These are phyloP conservation scores for Penicillium maclennaniae DNA, from an alignment of 495 filamentous ascomycete species.

Conservation along the genomic window DNA sequence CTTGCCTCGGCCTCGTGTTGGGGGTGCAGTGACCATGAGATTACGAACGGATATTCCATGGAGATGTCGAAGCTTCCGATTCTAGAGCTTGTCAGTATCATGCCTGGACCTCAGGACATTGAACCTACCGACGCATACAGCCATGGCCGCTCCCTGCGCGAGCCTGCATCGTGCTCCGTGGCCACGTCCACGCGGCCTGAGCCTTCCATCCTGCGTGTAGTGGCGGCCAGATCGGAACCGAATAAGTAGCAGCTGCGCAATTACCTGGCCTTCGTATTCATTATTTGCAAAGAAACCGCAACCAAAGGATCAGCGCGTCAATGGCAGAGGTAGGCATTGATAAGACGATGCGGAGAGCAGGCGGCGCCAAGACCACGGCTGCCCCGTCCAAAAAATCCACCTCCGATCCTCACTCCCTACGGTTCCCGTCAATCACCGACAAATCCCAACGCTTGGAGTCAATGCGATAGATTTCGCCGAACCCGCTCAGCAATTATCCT, in stretches of 20 bases:
- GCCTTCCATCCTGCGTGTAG: constrained; percentile 10
- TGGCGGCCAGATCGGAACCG: not conserved
- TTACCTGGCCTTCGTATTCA: not conserved
- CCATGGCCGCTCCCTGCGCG: constrained; percentile 23
- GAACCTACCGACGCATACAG: constrained; percentile 22
- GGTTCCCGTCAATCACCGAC: not conserved
- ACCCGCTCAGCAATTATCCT: not conserved
- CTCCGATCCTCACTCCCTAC: constrained; percentile 19
- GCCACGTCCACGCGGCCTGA: constrained; percentile 10
- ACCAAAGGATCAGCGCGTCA: not conserved
- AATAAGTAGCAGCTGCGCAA: constrained; percentile 1
- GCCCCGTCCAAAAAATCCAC: constrained; percentile 34
- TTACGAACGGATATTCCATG: constrained; percentile 86
- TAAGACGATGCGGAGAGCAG: constrained; percentile 30
- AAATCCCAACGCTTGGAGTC: not conserved
- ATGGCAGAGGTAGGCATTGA: constrained; percentile 10
- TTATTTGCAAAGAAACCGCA: constrained; percentile 1
- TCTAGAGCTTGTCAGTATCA: constrained; percentile 44
- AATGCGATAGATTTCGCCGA: constrained; percentile 12
- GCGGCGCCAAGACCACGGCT: constrained; percentile 22
- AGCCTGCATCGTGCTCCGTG: constrained; percentile 19
- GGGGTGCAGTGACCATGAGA: constrained; percentile 55
- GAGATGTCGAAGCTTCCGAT: constrained; percentile 84
- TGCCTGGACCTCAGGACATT: constrained; percentile 1
- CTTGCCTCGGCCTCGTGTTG: constrained; percentile 55